phyloP scores from a whole-genome alignment of 345 rosid genomes.

The Melaleuca alternifolia region DNA sequence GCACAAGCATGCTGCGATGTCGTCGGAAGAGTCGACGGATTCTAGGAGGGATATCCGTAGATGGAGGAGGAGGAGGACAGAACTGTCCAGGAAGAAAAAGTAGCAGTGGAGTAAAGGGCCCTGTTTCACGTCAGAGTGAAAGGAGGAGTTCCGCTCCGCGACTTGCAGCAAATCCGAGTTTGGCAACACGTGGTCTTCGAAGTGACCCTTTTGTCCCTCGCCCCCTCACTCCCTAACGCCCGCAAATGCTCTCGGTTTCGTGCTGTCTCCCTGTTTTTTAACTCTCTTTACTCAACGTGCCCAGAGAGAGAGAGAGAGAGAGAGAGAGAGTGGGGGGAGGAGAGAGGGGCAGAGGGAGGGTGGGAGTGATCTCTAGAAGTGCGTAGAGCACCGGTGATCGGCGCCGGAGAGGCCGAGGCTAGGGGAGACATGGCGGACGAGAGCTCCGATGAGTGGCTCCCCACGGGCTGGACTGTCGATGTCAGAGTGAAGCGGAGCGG shows the following conservation, averaged over 20 bases:
- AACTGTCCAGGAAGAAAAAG: background rate
- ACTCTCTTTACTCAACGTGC: background rate
- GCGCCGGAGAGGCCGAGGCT: conserved; percentile 4
- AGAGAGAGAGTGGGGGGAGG: background rate
- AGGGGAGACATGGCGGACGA: conserved; percentile 11
- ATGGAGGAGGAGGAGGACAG: background rate
- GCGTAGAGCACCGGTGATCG: background rate
- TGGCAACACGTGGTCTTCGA: conserved; percentile 29
- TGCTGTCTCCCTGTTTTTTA: background rate
- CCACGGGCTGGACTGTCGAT: conserved; percentile 55
- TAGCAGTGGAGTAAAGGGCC: background rate
- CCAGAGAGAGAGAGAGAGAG: background rate
- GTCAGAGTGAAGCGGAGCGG: conserved; percentile 47
- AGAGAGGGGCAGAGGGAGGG: background rate
- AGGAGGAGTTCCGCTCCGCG: background rate
- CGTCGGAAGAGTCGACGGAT: no score
- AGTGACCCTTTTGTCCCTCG: background rate
- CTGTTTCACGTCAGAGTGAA: background rate
- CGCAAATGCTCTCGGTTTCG: background rate
- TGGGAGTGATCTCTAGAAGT: background rate
- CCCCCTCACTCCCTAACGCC: background rate
- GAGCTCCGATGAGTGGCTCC: conserved; percentile 29
- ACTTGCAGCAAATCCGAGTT: conserved; percentile 1
- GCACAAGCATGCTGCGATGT: no score
- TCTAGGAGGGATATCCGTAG: no score